These are phyloP conservation scores for Magnolia officinalis DNA, from an alignment of 164 flowering plant genomes.

Conservation along the genomic window DNA sequence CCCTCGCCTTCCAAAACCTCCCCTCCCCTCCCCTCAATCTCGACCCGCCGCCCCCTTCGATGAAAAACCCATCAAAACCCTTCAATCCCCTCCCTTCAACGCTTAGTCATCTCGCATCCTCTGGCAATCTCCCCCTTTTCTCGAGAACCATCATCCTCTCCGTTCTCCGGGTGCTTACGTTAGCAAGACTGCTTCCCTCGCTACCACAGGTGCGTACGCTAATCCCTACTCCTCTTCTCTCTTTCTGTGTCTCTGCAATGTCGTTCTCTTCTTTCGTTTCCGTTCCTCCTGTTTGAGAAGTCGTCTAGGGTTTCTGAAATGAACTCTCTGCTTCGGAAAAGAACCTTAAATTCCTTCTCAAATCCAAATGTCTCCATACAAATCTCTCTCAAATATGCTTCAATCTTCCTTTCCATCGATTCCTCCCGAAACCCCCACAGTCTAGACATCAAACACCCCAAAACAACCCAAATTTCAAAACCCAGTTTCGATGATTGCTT, in stretches of 20 bases:
- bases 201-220: neutral
- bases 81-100: no score
- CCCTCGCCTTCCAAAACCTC: no score
- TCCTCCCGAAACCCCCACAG: constrained; percentile 1
- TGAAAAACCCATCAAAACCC: no score
- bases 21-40: no score
- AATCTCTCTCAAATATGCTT: constrained; percentile 5
- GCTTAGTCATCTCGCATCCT: no score
- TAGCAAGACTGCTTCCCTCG: neutral
- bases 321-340: constrained; percentile 17
- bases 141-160: no score
- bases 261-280: neutral
- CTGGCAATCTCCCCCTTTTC: no score
- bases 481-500: neutral
- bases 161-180: no score
- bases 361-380: neutral
- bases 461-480: constrained; percentile 1
- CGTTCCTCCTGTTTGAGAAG: neutral
- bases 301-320: constrained; percentile 10
- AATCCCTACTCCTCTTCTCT: neutral
- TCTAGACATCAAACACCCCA: neutral
- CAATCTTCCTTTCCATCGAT: neutral
- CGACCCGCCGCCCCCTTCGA: no score
- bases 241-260: neutral
- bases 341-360: neutral